phyloP scores from a whole-genome alignment of 306 rosid genomes.

The Pterocarpus santalinus region DNA sequence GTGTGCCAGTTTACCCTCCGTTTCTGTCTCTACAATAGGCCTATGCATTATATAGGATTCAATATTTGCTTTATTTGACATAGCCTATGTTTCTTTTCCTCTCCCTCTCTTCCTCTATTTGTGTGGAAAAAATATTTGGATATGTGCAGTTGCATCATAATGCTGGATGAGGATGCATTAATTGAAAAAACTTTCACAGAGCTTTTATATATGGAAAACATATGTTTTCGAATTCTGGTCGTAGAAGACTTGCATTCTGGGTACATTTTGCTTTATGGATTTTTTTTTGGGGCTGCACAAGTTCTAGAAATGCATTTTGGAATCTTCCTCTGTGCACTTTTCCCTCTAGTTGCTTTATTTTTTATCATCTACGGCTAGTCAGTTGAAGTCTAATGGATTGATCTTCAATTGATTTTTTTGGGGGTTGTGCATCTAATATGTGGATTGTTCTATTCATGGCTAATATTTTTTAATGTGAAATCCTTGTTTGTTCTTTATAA shows the following conservation, averaged over 20 bases:
- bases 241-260: neutral
- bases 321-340: neutral
- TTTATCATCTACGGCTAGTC: neutral
- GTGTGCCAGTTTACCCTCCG: neutral
- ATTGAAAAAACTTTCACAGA: conserved; percentile 17
- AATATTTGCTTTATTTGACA: conserved; percentile 22
- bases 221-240: conserved; percentile 26
- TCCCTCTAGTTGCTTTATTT: conserved; percentile 2
- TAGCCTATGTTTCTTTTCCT: neutral
- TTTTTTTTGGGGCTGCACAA: neutral
- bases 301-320: neutral
- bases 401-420: neutral
- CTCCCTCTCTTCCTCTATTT: neutral
- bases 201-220: neutral
- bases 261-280: neutral
- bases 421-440: neutral
- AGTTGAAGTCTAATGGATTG: neutral
- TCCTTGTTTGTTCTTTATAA: conserved; percentile 31
- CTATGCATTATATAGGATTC: conserved; percentile 8
- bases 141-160: neutral
- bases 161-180: conserved; percentile 26
- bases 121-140: neutral
- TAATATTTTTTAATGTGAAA: conserved; percentile 16
- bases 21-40: neutral
- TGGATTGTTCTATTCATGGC: neutral